Evolutionary conservation across 2,329 filamentous ascomycete genomes (phyloP), one percentile per base, ranked within the genome.

Genomic region (Biscogniauxia marginata): DNA sequence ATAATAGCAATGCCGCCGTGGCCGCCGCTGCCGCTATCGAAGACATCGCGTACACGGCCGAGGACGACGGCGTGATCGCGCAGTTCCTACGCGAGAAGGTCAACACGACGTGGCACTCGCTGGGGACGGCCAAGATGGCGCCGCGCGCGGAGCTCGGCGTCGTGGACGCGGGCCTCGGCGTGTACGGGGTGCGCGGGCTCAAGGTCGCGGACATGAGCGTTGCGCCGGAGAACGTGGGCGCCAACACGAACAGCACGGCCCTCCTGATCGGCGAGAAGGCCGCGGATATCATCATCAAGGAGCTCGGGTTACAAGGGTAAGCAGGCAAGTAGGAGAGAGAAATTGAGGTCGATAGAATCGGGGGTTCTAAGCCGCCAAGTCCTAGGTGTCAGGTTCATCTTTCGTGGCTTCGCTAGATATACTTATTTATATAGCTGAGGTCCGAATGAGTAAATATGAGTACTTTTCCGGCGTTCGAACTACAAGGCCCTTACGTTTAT

Each of bases 201-300:
- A 77, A 77, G 64, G 62, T 78, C 7, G 73, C 67, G 2, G 73
- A 75, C 51, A 5, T 73, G 55, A 70, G 71, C 60, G 64, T 73
- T 16, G 58, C 62, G 52, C 71, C 73, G 1, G 54, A 63, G 53
- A 77, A 76, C 44, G 71, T 78, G 13, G 67, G 59, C 53, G 65
- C 73, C 0, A 82, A 83, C 55, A 82, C 79, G 1, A 76, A 77
- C 47, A 78, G 76, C 43, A 78, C 77, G 1, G 79, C 80, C 0
- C 65, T 82, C 16, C 56, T 76, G 16, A 67, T 83, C 25, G 80
- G 80, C 1, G 80, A 83, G 69, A 77, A 74, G 65, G 75, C 71
- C 2, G 74, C 75, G 0, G 74, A 74, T 55, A 75, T 78, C 44
- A 69, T 77, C 18, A 70, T 74, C 4, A 66, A 65, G 54, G 75